Evolutionary conservation across 306 rosid species (phyloP).

Genomic region (Vigna mungo): DNA sequence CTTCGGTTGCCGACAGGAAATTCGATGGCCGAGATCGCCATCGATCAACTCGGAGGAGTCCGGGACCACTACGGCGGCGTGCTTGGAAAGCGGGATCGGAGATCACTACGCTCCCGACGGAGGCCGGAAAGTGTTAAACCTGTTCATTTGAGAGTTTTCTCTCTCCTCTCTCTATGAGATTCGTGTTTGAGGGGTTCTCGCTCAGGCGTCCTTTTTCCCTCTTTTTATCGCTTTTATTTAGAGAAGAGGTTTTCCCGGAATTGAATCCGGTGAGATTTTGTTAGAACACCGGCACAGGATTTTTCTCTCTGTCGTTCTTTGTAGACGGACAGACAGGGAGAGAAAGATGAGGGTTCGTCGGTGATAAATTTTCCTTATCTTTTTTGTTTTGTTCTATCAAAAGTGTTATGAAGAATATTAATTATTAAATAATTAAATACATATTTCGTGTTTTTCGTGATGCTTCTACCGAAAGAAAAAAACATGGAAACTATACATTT

Average conservation of each 20-base stretch:
- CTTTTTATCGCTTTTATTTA: constrained; percentile 11
- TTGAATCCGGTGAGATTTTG: constrained; percentile 75
- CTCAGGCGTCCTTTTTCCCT: neutral
- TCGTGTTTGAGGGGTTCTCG: constrained; percentile 41
- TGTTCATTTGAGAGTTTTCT: constrained; percentile 60
- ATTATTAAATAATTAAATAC: constrained; percentile 41
- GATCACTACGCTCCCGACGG: constrained; percentile 50
- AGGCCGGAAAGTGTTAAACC: constrained; percentile 69
- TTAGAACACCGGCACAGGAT: constrained; percentile 68
- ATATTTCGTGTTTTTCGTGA: neutral
- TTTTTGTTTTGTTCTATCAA: neutral
- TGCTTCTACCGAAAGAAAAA: neutral
- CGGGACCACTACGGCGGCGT: constrained; percentile 65
- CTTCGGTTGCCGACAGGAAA: constrained; percentile 49
- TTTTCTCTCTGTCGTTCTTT: constrained; percentile 58
- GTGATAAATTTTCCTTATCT: constrained; percentile 46
- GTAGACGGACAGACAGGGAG: constrained; percentile 37
- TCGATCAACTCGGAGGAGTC: constrained; percentile 95
- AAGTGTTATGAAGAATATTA: constrained; percentile 35
- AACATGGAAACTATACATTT: neutral
- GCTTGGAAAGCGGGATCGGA: constrained; percentile 63
- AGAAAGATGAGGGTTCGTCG: constrained; percentile 79
- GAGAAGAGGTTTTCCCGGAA: constrained; percentile 50
- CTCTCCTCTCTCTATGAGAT: constrained; percentile 26
- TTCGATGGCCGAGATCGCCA: constrained; percentile 73